phyloP scores from a whole-genome alignment of 2,329 filamentous ascomycete genomes.

The Xylariaceae sp. region DNA sequence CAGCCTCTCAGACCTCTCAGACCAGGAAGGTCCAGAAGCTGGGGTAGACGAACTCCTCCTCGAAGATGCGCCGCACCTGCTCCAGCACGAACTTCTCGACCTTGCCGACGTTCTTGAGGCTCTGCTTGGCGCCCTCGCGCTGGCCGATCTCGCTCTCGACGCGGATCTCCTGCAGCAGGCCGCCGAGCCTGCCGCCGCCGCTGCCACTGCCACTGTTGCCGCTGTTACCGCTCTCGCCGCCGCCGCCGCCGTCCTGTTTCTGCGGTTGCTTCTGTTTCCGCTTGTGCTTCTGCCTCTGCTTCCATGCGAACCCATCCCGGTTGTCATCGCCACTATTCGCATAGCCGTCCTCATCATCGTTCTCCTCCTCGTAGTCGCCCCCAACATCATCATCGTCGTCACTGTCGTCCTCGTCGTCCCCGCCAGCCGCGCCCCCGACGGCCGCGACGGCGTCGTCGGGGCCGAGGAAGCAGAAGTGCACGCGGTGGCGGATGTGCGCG shows the following conservation, averaged over 20 bases:
- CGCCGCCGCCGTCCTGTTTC: conserved; percentile 14
- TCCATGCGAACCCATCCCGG: too few species aligned
- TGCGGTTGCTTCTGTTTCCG: too few species aligned
- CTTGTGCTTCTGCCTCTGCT: too few species aligned
- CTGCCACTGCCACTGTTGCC: conserved; percentile 7
- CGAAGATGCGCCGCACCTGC: conserved; percentile 92
- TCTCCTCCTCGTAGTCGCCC: conserved; percentile 28
- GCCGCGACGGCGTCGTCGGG: conserved; percentile 81
- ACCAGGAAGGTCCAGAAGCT: conserved; percentile 98
- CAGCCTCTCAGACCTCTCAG: conserved; percentile 35
- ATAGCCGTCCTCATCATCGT: too few species aligned
- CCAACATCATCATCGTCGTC: conserved; percentile 32
- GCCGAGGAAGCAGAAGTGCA: conserved; percentile 91
- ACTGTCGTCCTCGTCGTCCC: conserved; percentile 19
- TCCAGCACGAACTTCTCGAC: conserved; percentile 96
- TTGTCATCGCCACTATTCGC: too few species aligned
- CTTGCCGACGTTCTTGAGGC: conserved; percentile 96
- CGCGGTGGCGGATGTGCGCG: conserved; percentile 79
- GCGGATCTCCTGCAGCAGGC: conserved; percentile 81
- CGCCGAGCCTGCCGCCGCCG: conserved; percentile 46
- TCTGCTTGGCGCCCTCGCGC: conserved; percentile 84
- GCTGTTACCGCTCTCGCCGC: conserved; percentile 10
- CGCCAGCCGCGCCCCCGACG: conserved; percentile 43
- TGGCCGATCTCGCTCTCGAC: conserved; percentile 98
- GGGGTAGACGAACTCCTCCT: conserved; percentile 97